Conservation (phyloP, 192 early-diverging fungal species). For the Coemansia nantahalensis region DNA sequence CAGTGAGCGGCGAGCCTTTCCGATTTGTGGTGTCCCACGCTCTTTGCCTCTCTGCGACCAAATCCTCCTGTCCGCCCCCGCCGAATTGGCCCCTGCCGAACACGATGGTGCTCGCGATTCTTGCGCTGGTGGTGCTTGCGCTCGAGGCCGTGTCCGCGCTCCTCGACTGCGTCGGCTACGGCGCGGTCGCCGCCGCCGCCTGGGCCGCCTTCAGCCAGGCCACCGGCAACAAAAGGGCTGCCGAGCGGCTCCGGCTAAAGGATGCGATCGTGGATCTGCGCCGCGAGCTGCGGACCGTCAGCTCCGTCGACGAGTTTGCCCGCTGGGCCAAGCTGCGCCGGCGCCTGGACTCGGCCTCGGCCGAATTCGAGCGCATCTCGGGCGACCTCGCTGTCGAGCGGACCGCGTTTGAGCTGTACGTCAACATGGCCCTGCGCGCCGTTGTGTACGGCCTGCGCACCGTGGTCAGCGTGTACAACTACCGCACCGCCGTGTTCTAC, state of each 20-base stretch:
- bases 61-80: too few species aligned
- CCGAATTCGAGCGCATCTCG: slow-evolving; percentile 63
- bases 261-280: slow-evolving; percentile 61
- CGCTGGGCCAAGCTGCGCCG: slow-evolving; percentile 88
- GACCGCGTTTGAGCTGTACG: slow-evolving; percentile 75
- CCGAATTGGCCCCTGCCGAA: background rate
- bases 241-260: slow-evolving; percentile 60
- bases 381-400: slow-evolving; percentile 63
- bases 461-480: slow-evolving; percentile 64
- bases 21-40: background rate
- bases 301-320: slow-evolving; percentile 87
- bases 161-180: slow-evolving; percentile 56
- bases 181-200: slow-evolving; percentile 41
- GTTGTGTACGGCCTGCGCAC: slow-evolving; percentile 62
- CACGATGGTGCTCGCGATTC: slow-evolving; percentile 40
- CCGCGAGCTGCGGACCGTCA: slow-evolving; percentile 63
- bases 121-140: slow-evolving; percentile 58
- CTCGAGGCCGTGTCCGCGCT: slow-evolving; percentile 63
- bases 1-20: background rate
- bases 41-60: background rate
- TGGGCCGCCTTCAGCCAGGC: slow-evolving; percentile 39
- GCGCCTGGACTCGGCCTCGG: slow-evolving; percentile 68
- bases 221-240: slow-evolving; percentile 34
- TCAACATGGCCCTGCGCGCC: slow-evolving; percentile 67
- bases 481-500: slow-evolving; percentile 70